Percentiles rank a stretch among this genome's conserved stretches.
These are phyloP conservation scores for Quercus variabilis DNA, from an alignment of 306 rosid genomes.

Conservation along the genomic window DNA sequence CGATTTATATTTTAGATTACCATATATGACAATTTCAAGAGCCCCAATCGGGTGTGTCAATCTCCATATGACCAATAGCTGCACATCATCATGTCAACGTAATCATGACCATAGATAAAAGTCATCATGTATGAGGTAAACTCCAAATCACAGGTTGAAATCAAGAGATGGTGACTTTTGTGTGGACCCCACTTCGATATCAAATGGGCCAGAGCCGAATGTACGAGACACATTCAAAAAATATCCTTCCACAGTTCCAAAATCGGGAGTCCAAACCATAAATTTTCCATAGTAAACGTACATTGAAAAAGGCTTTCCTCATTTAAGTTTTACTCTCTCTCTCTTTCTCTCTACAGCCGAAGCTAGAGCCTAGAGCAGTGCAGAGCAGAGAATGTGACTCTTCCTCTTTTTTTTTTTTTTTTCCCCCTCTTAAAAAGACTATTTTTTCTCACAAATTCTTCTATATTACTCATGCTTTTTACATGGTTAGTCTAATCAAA, in stretches of 20 bases:
- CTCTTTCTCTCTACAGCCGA: background rate
- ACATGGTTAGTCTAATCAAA: slow-evolving; percentile 10
- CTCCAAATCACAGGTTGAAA: no score
- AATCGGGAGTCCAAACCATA: background rate
- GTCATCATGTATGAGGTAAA: background rate
- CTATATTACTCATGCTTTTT: background rate
- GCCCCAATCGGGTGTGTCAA: background rate
- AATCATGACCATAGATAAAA: background rate
- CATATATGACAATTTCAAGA: background rate
- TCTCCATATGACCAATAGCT: background rate
- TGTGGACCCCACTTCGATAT: background rate
- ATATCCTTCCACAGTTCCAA: slow-evolving; percentile 4
- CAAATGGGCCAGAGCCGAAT: background rate
- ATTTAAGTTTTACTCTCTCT: slow-evolving; percentile 6
- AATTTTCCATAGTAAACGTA: background rate
- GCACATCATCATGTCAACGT: background rate
- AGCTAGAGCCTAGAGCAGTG: background rate
- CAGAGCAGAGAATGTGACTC: background rate
- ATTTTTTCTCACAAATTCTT: slow-evolving; percentile 10
- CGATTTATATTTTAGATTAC: no score
- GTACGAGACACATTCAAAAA: slow-evolving; percentile 10
- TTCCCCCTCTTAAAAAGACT: slow-evolving; percentile 1
- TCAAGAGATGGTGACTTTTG: background rate
- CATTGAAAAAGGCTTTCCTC: background rate
- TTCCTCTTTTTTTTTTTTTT: slow-evolving; percentile 13